phyloP scores from a whole-genome alignment of 225 moss, liverwort and hornwort species.

The Physcomitrellopsis africana region DNA sequence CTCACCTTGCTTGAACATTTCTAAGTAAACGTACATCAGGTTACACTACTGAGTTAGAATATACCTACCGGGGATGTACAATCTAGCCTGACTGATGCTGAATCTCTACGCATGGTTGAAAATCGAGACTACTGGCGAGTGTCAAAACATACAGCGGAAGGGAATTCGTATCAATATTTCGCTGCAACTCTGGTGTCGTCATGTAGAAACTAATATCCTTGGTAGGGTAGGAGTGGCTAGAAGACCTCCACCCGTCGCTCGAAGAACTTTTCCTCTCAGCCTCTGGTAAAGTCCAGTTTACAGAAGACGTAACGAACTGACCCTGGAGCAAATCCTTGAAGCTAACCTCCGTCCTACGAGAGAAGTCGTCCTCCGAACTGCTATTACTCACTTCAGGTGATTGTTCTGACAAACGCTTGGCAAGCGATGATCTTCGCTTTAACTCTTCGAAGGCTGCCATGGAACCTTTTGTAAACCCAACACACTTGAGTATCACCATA shows the following conservation, averaged over 20 bases:
- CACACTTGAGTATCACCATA: slow-evolving; percentile 62
- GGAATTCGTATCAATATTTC: slow-evolving; percentile 19
- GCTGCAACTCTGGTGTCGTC: slow-evolving; percentile 23
- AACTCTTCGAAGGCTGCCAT: slow-evolving; percentile 58
- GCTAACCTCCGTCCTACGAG: slow-evolving; percentile 37
- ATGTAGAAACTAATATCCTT: not conserved
- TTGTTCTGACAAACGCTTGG: slow-evolving; percentile 18
- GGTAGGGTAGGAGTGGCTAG: not conserved
- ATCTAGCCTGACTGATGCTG: slow-evolving; percentile 26
- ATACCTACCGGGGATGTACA: slow-evolving; percentile 15
- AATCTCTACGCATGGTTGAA: slow-evolving; percentile 26
- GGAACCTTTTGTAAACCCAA: slow-evolving; percentile 69
- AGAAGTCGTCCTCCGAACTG: slow-evolving; percentile 21
- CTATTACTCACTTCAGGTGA: not conserved
- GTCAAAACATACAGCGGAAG: slow-evolving; percentile 31
- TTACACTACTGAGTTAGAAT: slow-evolving; percentile 21
- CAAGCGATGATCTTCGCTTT: slow-evolving; percentile 30
- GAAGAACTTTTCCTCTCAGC: slow-evolving; percentile 21
- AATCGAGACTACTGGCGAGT: slow-evolving; percentile 29
- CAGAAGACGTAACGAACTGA: slow-evolving; percentile 19
- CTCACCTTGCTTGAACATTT: slow-evolving; percentile 23
- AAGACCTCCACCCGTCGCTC: slow-evolving; percentile 17
- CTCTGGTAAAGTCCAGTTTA: slow-evolving; percentile 30
- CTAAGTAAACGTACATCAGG: slow-evolving; percentile 4
- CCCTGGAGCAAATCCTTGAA: slow-evolving; percentile 7